Base-by-base conservation (phyloP, 345 rosid genomes). In the Jatropha curcas region DNA sequence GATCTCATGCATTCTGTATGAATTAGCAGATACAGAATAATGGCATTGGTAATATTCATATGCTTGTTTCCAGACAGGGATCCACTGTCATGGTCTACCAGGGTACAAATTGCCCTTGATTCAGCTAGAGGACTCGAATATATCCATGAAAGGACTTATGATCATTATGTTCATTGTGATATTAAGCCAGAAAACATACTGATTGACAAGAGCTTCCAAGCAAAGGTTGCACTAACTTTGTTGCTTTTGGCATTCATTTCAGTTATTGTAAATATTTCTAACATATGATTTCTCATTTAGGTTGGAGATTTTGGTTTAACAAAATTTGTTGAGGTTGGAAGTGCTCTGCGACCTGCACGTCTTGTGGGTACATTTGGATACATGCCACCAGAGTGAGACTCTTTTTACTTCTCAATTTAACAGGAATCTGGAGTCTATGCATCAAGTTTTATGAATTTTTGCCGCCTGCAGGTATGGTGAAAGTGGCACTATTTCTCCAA, bases 51-150 rank as follows among this genome's bases (percentile, higher is more conserved):
- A 14, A 52, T 39, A 70, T 19, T 72, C 48, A 75, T 70, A 75
- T 70, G 7, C 71, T 24, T 77, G 64, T 72, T 81, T 68, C 69
- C 84, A 92, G 98, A 75, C 68, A 86, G 81, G 84, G 94, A 95
- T 3, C 87, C 97, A 27, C 76, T 89, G 73, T 80, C 94, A 6
- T 95, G 99, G 98, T 76, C 89, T 61, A 78, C 83, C 71, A 83
- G 99, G 83, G 93, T 95, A 81, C 97, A 95, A 83, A 92, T 95
- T 72, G 99, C 98, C 10, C 87, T 95, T n/a, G 99, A 95, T 78
- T 91, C 99, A 50, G 99, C 99, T 25, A 86, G 99, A 86, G 99
- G 98, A 72, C 96, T 95, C 61, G 98, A 95, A 71, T 95, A 92
- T 72, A 95, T 95, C 71, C 99, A 95, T 35, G 97, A 95, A 79